A percentile compares a stretch with the other conserved stretches of the same genome.
Conservation (phyloP, 345 rosid genomes). For the Garcia nutans region DNA sequence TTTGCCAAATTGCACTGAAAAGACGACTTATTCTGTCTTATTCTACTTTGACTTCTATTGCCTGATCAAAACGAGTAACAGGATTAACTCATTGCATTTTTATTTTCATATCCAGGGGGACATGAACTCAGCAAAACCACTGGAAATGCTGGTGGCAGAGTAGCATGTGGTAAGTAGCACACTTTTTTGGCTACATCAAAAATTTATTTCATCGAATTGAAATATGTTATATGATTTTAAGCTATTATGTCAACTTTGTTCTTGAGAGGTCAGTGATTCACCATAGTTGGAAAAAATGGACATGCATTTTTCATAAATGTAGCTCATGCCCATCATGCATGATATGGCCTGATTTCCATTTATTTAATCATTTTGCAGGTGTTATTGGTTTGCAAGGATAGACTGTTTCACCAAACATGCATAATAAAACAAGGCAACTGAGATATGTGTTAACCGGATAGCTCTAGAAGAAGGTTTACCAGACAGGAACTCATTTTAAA, state of each 20-base stretch:
- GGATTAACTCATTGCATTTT: not conserved
- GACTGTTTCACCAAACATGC: not conserved
- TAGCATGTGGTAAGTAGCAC: slow-evolving; percentile 66
- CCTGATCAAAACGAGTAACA: not conserved
- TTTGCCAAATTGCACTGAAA: not conserved
- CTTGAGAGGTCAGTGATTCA: too few relatives aligned
- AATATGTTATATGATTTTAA: not conserved
- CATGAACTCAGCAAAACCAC: slow-evolving; percentile 87
- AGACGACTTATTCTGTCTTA: not conserved
- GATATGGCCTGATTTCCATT: not conserved
- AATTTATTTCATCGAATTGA: not conserved
- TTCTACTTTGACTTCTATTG: not conserved
- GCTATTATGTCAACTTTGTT: not conserved
- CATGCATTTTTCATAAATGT: not conserved
- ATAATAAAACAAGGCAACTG: slow-evolving; percentile 4
- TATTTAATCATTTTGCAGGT: slow-evolving; percentile 33
- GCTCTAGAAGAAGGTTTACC: not conserved
- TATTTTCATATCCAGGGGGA: slow-evolving; percentile 59
- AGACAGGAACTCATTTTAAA: not conserved
- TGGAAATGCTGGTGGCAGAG: slow-evolving; percentile 90
- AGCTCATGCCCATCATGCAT: not conserved
- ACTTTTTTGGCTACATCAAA: not conserved
- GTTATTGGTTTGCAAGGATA: slow-evolving; percentile 60
- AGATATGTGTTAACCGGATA: not conserved
- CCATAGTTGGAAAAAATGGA: not conserved